These are phyloP conservation scores for Pleurotus tuber-regium DNA, from an alignment of 768 basidiomycete genomes.

Conservation along the genomic window DNA sequence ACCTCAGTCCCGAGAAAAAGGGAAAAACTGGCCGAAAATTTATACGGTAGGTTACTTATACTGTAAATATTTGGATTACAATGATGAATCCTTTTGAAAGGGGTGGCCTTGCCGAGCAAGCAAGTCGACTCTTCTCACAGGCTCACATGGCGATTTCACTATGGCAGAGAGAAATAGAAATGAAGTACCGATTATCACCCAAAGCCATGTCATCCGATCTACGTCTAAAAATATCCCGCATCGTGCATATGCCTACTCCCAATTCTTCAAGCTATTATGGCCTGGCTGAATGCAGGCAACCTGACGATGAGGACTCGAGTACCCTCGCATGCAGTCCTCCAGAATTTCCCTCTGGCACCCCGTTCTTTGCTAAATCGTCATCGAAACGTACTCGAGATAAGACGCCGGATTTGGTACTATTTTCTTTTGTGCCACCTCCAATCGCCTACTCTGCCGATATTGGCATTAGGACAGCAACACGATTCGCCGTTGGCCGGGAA, in stretches of 20 bases:
- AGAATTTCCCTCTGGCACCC: conserved; percentile 15
- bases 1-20: conserved; percentile 58
- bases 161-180: conserved; percentile 52
- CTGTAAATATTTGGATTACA: too few species aligned
- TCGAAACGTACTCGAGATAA: conserved; percentile 13
- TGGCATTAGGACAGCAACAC: conserved; percentile 30
- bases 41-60: conserved; percentile 48
- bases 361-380: conserved; percentile 16
- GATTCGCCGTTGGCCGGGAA: conserved; percentile 37
- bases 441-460: conserved; percentile 14
- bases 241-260: conserved; percentile 33
- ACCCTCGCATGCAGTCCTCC: conserved; percentile 7
- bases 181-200: conserved; percentile 26
- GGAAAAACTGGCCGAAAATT: conserved; percentile 40
- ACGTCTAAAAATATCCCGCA: conserved; percentile 38
- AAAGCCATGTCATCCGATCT: conserved; percentile 36
- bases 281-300: conserved; percentile 41
- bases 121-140: conserved; percentile 40
- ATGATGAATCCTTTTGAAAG: conserved; percentile 33
- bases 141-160: conserved; percentile 44
- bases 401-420: conserved; percentile 29
- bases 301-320: conserved; percentile 12
- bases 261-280: conserved; percentile 27
- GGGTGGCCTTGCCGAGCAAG: conserved; percentile 54
- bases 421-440: conserved; percentile 31